Percentiles rank a stretch among this genome's conserved stretches.
These are phyloP conservation scores for Orbilia blumenaviensis DNA, from an alignment of 2,329 filamentous ascomycete genomes.

Conservation along the genomic window DNA sequence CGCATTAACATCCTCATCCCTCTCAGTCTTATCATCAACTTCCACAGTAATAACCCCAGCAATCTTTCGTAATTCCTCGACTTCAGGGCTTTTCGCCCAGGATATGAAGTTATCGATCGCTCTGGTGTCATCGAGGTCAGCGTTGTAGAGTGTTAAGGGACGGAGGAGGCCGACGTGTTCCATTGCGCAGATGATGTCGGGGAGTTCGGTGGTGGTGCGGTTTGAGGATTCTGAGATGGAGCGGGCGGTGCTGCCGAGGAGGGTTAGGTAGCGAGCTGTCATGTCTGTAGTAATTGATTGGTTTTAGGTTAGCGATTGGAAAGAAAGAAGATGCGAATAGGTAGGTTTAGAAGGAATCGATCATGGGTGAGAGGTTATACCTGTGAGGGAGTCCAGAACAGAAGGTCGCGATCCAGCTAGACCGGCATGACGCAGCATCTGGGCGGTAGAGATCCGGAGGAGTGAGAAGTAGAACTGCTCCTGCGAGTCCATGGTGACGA, in stretches of 20 bases:
- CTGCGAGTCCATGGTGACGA: slow-evolving; percentile 55
- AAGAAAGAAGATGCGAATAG: no score
- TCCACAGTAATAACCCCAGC: slow-evolving; percentile 47
- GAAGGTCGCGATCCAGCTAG: slow-evolving; percentile 57
- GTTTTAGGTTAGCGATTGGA: neutral
- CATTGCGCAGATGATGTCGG: slow-evolving; percentile 56
- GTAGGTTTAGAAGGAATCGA: no score
- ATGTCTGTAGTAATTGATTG: slow-evolving; percentile 52
- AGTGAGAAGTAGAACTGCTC: slow-evolving; percentile 57
- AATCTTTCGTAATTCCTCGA: slow-evolving; percentile 42
- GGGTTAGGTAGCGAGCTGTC: slow-evolving; percentile 56
- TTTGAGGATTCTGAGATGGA: slow-evolving; percentile 56
- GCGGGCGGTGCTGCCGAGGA: slow-evolving; percentile 56
- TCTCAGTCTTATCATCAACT: slow-evolving; percentile 31
- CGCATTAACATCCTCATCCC: neutral
- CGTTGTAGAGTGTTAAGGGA: slow-evolving; percentile 56
- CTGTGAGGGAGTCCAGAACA: slow-evolving; percentile 57
- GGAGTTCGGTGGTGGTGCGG: slow-evolving; percentile 54
- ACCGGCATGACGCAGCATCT: slow-evolving; percentile 57
- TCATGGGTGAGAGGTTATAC: neutral
- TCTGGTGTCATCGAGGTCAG: slow-evolving; percentile 43
- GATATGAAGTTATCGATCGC: slow-evolving; percentile 47
- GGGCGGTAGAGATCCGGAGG: slow-evolving; percentile 56
- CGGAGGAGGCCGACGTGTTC: slow-evolving; percentile 57
- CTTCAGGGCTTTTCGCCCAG: slow-evolving; percentile 50